Conservation (phyloP, 1,284 basidiomycete species). For the Vanrija sp. region DNA sequence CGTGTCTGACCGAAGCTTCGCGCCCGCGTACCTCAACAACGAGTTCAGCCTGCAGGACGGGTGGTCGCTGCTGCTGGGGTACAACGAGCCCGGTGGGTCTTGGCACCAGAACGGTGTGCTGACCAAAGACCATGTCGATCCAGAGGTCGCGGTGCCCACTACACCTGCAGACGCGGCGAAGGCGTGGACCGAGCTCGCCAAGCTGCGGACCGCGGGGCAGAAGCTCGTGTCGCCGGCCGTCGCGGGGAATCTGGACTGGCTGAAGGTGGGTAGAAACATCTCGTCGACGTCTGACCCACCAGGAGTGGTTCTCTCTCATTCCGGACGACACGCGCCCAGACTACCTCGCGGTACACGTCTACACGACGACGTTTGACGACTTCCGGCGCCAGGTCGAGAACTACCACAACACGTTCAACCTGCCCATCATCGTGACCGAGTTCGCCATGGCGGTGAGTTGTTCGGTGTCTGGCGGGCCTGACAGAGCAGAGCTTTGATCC, state of each 20-base stretch:
- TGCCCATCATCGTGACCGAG: conserved; percentile 44
- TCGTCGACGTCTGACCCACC: background rate
- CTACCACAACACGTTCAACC: conserved; percentile 25
- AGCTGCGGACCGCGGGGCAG: conserved; percentile 20
- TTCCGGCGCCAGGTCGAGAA: conserved; percentile 28
- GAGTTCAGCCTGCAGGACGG: conserved; percentile 26
- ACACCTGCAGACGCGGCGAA: conserved; percentile 25
- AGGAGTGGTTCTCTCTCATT: conserved; percentile 29
- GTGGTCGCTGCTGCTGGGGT: conserved; percentile 34
- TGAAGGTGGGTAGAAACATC: conserved; percentile 19
- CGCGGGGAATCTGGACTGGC: conserved; percentile 31
- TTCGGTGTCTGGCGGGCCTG: background rate
- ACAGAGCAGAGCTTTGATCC: conserved; percentile 33
- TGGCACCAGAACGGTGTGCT: background rate
- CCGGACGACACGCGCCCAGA: conserved; percentile 27
- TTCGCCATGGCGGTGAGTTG: conserved; percentile 21
- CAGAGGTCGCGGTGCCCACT: conserved; percentile 21
- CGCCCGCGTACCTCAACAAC: conserved; percentile 34
- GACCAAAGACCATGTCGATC: conserved; percentile 31
- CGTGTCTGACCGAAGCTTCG: conserved; percentile 27
- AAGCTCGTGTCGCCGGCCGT: conserved; percentile 41
- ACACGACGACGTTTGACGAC: conserved; percentile 43
- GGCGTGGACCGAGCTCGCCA: conserved; percentile 34
- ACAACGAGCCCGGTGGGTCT: conserved; percentile 43
- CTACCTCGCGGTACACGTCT: conserved; percentile 39